Evolutionary conservation across 768 basidiomycete species (phyloP).

Genomic region (Lactarius sp.): DNA sequence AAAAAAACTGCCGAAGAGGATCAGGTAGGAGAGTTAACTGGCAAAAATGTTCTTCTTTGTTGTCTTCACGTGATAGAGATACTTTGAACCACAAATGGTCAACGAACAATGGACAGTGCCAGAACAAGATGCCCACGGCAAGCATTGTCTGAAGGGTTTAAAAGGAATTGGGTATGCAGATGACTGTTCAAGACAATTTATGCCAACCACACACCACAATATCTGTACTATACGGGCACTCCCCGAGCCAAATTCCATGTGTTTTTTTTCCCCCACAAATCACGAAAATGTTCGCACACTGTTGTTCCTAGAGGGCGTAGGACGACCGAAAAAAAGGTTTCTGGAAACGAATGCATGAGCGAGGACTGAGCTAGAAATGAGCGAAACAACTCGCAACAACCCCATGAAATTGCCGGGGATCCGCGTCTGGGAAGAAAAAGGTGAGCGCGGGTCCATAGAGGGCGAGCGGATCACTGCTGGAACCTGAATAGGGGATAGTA

Average conservation of each 20-base stretch:
- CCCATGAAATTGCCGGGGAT: constrained; percentile 7
- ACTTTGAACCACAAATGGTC: not conserved
- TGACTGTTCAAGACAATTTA: not conserved
- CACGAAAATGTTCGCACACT: not conserved
- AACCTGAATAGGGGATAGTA: not conserved
- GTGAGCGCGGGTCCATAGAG: constrained; percentile 14
- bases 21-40: not conserved
- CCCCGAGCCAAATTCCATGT: not conserved
- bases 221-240: not conserved
- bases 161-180: not conserved
- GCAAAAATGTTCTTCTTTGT: no score
- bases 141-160: not conserved
- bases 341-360: constrained; percentile 1
- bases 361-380: not conserved
- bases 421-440: not conserved
- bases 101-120: no score
- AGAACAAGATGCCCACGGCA: no score
- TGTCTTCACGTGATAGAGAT: not conserved
- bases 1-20: not conserved
- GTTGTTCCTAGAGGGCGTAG: constrained; percentile 2
- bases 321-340: constrained; percentile 3
- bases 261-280: not conserved
- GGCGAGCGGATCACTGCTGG: constrained; percentile 1
- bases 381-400: not conserved
- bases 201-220: not conserved